phyloP scores from a whole-genome alignment of 768 basidiomycete genomes.

The Leccinum imitatum region DNA sequence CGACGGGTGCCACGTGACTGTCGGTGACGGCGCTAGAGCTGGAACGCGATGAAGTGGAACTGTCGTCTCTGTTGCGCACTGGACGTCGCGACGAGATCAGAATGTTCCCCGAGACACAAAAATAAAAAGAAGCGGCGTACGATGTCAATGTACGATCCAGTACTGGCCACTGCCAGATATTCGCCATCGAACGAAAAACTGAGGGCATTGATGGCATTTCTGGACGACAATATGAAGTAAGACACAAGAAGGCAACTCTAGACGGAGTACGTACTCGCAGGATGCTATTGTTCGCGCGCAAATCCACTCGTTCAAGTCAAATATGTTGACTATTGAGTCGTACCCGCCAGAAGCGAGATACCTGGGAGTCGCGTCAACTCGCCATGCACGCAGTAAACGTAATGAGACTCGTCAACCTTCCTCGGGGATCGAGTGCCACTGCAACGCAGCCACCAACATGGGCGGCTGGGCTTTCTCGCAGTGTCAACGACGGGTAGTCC shows the following conservation, averaged over 20 bases:
- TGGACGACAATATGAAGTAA: conserved; percentile 27
- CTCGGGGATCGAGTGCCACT: conserved; percentile 77
- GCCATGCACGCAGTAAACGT: background rate
- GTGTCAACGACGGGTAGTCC: conserved; percentile 61
- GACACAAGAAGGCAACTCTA: background rate
- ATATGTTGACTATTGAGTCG: conserved; percentile 82
- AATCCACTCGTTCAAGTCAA: conserved; percentile 80
- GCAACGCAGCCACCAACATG: conserved; percentile 82
- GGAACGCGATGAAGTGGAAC: conserved; percentile 75
- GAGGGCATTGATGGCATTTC: conserved; percentile 67
- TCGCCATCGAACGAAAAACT: conserved; percentile 86
- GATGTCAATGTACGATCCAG: conserved; percentile 74
- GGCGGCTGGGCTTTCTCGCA: conserved; percentile 64
- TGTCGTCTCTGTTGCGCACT: conserved; percentile 82
- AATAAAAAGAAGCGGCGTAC: conserved; percentile 41
- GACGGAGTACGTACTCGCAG: conserved; percentile 63
- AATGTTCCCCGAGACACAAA: background rate
- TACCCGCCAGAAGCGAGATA: conserved; percentile 80
- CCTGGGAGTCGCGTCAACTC: conserved; percentile 32
- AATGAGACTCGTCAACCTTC: conserved; percentile 43
- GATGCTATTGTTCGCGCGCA: conserved; percentile 71
- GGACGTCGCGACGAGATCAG: conserved; percentile 1
- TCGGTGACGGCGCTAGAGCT: conserved; percentile 67
- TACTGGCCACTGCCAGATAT: conserved; percentile 74
- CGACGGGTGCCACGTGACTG: conserved; percentile 81